Evolutionary conservation across 2,329 filamentous ascomycete genomes (phyloP).

Genomic region (Pyricularia pennisetigena): DNA sequence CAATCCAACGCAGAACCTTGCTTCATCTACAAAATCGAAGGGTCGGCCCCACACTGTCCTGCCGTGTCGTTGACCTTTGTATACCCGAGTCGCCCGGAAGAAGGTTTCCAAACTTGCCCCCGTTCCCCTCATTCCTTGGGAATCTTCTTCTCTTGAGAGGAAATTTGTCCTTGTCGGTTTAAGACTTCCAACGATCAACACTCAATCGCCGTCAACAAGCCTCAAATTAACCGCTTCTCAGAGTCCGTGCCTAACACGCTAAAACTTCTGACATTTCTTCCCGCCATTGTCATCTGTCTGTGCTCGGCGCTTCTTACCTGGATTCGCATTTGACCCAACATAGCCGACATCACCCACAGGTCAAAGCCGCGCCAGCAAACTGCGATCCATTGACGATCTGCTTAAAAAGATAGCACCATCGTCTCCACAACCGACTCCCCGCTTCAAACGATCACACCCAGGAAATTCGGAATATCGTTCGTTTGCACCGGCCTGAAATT

Average conservation of each 20-base stretch:
- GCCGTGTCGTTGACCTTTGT: background rate
- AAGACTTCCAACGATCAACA: background rate
- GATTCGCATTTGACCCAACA: background rate
- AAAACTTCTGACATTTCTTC: background rate
- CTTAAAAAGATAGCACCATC: background rate
- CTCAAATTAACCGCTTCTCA: background rate
- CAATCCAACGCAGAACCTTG: background rate
- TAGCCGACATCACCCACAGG: background rate
- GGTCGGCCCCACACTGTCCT: background rate
- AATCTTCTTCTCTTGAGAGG: background rate
- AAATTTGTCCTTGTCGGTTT: background rate
- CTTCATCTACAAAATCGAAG: background rate
- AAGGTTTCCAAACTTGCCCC: background rate
- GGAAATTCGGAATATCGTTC: background rate
- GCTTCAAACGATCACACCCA: background rate
- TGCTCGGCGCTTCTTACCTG: background rate
- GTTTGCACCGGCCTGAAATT: background rate
- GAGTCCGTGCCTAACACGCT: background rate
- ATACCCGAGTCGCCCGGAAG: background rate
- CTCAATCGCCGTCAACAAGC: background rate
- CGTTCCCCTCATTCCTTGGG: background rate
- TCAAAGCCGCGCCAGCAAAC: background rate
- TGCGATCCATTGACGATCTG: background rate
- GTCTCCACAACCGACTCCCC: background rate
- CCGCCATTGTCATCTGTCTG: background rate